These are phyloP conservation scores for Talaromyces sp. DNA, from an alignment of 2,329 filamentous ascomycete genomes.

Conservation along the genomic window DNA sequence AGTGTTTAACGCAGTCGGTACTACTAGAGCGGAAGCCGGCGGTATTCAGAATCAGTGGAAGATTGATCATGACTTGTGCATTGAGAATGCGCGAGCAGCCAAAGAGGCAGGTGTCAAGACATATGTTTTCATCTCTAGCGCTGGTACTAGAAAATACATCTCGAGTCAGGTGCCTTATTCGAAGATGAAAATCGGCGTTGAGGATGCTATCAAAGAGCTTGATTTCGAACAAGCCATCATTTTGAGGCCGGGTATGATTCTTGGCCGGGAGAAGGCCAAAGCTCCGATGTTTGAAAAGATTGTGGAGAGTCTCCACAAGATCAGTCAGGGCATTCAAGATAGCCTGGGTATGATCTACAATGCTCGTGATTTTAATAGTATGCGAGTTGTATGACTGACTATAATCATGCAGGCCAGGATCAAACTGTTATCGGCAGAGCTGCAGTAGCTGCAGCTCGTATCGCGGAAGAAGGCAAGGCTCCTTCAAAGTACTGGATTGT, in stretches of 20 bases:
- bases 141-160: not conserved
- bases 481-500: slow-evolving; percentile 4
- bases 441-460: slow-evolving; percentile 4
- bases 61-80: slow-evolving; percentile 9
- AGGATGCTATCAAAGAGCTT: slow-evolving; percentile 7
- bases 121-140: slow-evolving; percentile 49
- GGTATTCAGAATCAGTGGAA: slow-evolving; percentile 10
- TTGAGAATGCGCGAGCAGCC: slow-evolving; percentile 30
- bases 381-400: not conserved
- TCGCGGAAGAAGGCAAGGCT: not conserved
- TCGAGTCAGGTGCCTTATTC: not conserved
- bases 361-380: not conserved
- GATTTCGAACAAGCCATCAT: slow-evolving; percentile 8
- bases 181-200: slow-evolving; percentile 7
- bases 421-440: slow-evolving; percentile 6
- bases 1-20: slow-evolving; percentile 3
- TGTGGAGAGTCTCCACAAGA: not conserved
- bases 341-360: not conserved
- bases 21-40: not conserved
- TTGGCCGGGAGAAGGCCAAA: slow-evolving; percentile 3
- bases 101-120: slow-evolving; percentile 43
- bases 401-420: not conserved
- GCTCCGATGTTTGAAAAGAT: slow-evolving; percentile 4
- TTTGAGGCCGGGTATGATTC: slow-evolving; percentile 1
- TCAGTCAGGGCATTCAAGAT: slow-evolving; percentile 7